These are phyloP conservation scores for Penicillium subrubescens DNA, from an alignment of 495 filamentous ascomycete genomes.

Conservation along the genomic window DNA sequence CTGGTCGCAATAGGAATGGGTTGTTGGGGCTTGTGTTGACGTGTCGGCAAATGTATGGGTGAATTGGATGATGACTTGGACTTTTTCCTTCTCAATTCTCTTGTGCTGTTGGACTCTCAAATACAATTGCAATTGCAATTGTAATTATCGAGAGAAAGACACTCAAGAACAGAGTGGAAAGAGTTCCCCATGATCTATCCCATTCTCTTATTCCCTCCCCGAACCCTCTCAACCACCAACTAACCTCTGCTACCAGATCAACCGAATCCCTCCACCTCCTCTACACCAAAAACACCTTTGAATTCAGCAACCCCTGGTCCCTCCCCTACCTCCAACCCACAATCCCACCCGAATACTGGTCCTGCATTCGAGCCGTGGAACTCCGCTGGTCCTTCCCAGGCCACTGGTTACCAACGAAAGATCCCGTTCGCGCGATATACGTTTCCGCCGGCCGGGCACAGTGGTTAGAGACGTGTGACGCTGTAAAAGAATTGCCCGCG, in stretches of 20 bases:
- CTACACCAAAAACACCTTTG: constrained; percentile 43
- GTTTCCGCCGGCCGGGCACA: constrained; percentile 45
- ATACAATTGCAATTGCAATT: too few species aligned
- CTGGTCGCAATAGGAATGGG: not conserved
- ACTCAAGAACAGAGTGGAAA: not conserved
- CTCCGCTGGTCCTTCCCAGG: constrained; percentile 51
- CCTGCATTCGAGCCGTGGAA: constrained; percentile 40
- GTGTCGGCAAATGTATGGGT: constrained; percentile 30
- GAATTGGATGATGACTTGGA: not conserved
- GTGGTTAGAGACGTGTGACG: constrained; percentile 46
- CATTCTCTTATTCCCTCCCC: not conserved
- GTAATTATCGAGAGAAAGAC: not conserved
- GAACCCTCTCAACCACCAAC: too few species aligned
- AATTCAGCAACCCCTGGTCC: constrained; percentile 52
- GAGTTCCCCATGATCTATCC: not conserved
- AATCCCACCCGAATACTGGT: constrained; percentile 35
- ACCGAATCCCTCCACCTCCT: constrained; percentile 43
- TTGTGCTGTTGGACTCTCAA: not conserved
- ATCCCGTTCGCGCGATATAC: constrained; percentile 48
- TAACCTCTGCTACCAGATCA: constrained; percentile 27
- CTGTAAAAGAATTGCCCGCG: constrained; percentile 26
- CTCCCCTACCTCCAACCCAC: constrained; percentile 47
- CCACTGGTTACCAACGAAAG: constrained; percentile 50
- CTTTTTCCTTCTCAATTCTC: not conserved
- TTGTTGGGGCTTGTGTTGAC: constrained; percentile 27